These are phyloP conservation scores for Penicillium riverlandense DNA, from an alignment of 495 filamentous ascomycete species.

Conservation along the genomic window DNA sequence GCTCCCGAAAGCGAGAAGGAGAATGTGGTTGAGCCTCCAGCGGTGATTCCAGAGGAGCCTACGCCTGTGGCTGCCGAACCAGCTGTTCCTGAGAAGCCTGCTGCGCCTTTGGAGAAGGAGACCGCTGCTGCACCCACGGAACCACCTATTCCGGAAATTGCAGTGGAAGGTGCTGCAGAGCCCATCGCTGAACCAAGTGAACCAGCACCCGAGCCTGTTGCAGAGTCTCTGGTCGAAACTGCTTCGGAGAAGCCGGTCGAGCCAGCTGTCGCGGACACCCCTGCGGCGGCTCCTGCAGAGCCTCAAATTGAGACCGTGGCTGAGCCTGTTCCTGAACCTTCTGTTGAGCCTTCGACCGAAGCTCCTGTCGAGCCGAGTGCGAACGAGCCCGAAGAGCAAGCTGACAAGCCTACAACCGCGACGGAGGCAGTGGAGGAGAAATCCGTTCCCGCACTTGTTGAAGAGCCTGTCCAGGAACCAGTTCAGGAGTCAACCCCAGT, in stretches of 20 bases:
- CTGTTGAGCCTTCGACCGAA: neutral
- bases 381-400: neutral
- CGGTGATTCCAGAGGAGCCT: conserved; percentile 7
- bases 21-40: conserved; percentile 9
- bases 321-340: neutral
- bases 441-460: neutral
- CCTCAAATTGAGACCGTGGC: neutral
- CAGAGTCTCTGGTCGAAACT: conserved; percentile 2
- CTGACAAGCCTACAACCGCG: neutral
- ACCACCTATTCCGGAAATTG: neutral
- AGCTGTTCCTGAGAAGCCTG: conserved; percentile 1
- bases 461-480: conserved; percentile 1
- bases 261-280: neutral
- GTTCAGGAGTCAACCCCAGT: neutral
- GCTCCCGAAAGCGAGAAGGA: conserved; percentile 17
- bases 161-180: neutral
- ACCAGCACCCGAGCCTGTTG: neutral
- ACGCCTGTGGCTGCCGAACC: neutral
- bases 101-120: conserved; percentile 2
- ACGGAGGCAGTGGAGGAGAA: neutral
- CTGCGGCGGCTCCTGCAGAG: neutral
- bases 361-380: neutral
- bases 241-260: neutral
- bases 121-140: neutral
- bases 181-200: conserved; percentile 1